Percentiles rank a stretch among this genome's conserved stretches.
phyloP scores from a whole-genome alignment of 2,329 filamentous ascomycete species.

The Monilinia laxa region DNA sequence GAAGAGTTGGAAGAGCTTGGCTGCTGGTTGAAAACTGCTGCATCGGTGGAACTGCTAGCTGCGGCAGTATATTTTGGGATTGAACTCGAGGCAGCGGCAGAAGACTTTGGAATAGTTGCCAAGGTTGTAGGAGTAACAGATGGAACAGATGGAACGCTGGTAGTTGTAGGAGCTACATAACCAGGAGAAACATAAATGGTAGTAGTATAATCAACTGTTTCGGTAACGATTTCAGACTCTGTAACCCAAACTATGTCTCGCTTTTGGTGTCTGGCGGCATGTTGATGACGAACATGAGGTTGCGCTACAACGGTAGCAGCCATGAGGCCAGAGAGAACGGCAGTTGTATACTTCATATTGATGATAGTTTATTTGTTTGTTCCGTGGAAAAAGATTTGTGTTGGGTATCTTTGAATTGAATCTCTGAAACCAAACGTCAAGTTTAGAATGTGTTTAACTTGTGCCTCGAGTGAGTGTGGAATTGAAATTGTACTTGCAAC shows the following conservation, averaged over 20 bases:
- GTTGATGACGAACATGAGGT: slow-evolving; percentile 42
- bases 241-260: slow-evolving; percentile 49
- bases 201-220: slow-evolving; percentile 44
- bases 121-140: slow-evolving; percentile 23
- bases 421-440: background rate
- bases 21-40: background rate
- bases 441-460: background rate
- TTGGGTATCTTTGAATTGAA: slow-evolving; percentile 15
- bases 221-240: slow-evolving; percentile 47
- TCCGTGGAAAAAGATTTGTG: slow-evolving; percentile 4
- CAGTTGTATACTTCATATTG: slow-evolving; percentile 42
- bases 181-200: slow-evolving; percentile 46
- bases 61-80: background rate
- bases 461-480: slow-evolving; percentile 15
- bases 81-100: slow-evolving; percentile 27
- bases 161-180: background rate
- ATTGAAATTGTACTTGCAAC: slow-evolving; percentile 20
- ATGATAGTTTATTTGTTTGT: slow-evolving; percentile 8
- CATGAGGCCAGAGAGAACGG: slow-evolving; percentile 37
- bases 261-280: slow-evolving; percentile 33
- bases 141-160: slow-evolving; percentile 25
- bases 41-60: slow-evolving; percentile 1
- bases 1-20: slow-evolving; percentile 1
- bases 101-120: slow-evolving; percentile 28
- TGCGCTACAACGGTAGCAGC: slow-evolving; percentile 38